Evolutionary conservation across 768 basidiomycete species (phyloP).

Genomic region (Filobasidium floriforme): DNA sequence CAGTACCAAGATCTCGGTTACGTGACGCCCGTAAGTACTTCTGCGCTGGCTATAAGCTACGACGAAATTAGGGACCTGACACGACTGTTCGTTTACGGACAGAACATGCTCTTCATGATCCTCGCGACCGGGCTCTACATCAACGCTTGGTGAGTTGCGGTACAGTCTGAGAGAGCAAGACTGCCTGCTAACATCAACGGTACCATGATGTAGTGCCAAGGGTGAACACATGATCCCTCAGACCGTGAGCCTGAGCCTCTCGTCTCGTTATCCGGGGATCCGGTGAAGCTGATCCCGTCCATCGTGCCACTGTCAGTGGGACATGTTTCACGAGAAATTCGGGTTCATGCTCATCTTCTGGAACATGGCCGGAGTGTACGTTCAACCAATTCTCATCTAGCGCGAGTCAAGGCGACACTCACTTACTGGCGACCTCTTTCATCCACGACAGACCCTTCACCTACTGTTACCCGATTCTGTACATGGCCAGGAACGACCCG

Average conservation of each 20-base stretch:
- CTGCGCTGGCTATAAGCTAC: too few species aligned
- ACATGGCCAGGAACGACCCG: constrained; percentile 93
- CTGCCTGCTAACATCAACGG: not conserved
- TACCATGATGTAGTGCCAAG: constrained; percentile 58
- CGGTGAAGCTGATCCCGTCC: too few species aligned
- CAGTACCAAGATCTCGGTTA: constrained; percentile 89
- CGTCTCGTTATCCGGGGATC: not conserved
- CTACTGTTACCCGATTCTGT: constrained; percentile 94
- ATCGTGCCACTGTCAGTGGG: constrained; percentile 86
- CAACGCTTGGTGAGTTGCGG: constrained; percentile 63
- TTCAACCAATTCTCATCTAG: not conserved
- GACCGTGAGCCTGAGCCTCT: constrained; percentile 25
- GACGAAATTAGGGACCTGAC: too few species aligned
- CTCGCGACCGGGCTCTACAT: constrained; percentile 93
- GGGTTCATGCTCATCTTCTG: constrained; percentile 97
- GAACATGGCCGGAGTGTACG: constrained; percentile 49
- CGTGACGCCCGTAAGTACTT: constrained; percentile 69
- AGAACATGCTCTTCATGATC: constrained; percentile 97
- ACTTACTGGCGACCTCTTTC: not conserved
- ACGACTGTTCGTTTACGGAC: not conserved
- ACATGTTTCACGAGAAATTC: constrained; percentile 97
- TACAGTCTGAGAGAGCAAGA: not conserved
- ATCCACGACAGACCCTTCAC: constrained; percentile 50
- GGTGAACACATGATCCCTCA: constrained; percentile 53
- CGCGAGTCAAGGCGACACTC: not conserved